Evolutionary conservation across 2,329 filamentous ascomycete species (phyloP).

Genomic region (Stenocarpella maydis): DNA sequence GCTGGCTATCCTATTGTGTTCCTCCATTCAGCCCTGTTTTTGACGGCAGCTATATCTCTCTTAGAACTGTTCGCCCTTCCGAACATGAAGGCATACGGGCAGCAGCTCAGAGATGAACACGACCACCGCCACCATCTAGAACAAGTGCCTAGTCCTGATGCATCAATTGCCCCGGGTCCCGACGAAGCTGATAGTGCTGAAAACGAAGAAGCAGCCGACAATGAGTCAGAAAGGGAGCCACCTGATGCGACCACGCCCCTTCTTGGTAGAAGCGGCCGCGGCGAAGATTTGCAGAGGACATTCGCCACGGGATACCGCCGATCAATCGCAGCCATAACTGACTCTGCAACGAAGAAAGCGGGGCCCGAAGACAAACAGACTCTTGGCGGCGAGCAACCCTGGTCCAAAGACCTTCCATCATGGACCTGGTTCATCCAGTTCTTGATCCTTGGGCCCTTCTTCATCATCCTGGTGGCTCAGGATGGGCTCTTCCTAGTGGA

Average conservation of each 20-base stretch:
- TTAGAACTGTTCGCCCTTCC: conserved; percentile 82
- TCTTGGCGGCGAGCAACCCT: conserved; percentile 80
- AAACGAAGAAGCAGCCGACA: conserved; percentile 46
- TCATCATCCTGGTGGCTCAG: conserved; percentile 79
- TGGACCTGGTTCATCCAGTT: conserved; percentile 93
- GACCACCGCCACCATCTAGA: conserved; percentile 51
- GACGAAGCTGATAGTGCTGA: conserved; percentile 45
- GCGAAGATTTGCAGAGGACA: conserved; percentile 53
- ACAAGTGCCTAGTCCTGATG: conserved; percentile 44
- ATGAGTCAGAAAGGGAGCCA: conserved; percentile 41
- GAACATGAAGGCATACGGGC: conserved; percentile 74
- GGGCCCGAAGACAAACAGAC: conserved; percentile 45
- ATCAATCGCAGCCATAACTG: conserved; percentile 49
- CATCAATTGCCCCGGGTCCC: conserved; percentile 50
- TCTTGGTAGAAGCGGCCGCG: conserved; percentile 39
- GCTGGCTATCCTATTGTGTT: conserved; percentile 85
- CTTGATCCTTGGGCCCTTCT: conserved; percentile 79
- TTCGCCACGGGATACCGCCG: conserved; percentile 65
- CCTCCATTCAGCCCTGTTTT: conserved; percentile 77
- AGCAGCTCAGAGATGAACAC: conserved; percentile 61
- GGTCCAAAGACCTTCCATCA: conserved; percentile 80
- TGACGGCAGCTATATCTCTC: conserved; percentile 78
- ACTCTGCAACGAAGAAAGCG: conserved; percentile 37
- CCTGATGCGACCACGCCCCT: conserved; percentile 65
- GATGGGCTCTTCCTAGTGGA: conserved; percentile 76